Conservation (phyloP, 768 basidiomycete genomes). For the Amanita exitialis region DNA sequence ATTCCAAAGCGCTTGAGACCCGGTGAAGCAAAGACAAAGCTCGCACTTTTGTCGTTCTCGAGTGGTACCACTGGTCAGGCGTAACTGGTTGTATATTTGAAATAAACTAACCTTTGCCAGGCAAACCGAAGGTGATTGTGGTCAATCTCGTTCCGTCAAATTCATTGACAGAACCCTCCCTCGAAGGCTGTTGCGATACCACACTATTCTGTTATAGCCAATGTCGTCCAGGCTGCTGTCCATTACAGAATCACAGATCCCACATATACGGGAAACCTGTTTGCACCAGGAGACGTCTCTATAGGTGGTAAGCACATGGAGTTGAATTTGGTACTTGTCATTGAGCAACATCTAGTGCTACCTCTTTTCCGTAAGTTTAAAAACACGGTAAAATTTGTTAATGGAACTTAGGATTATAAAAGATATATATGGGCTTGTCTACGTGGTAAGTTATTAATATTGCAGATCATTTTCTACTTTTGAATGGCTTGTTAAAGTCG, state of each 20-base stretch:
- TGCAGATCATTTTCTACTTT: slow-evolving; percentile 1
- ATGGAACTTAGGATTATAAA: slow-evolving; percentile 12
- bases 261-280: slow-evolving; percentile 27
- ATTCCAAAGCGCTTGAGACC: slow-evolving; percentile 33
- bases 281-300: slow-evolving; percentile 44
- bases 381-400: slow-evolving; percentile 2
- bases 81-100: slow-evolving; percentile 8
- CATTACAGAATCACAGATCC: slow-evolving; percentile 37
- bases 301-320: slow-evolving; percentile 37
- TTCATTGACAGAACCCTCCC: neutral
- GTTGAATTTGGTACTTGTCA: neutral
- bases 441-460: slow-evolving; percentile 29
- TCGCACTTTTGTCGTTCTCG: slow-evolving; percentile 66
- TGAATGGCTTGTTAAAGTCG: slow-evolving; percentile 21
- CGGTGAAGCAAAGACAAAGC: slow-evolving; percentile 49
- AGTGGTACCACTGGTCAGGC: slow-evolving; percentile 64
- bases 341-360: slow-evolving; percentile 26
- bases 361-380: slow-evolving; percentile 46
- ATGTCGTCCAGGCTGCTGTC: slow-evolving; percentile 47
- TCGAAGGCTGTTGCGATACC: slow-evolving; percentile 54
- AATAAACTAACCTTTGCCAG: slow-evolving; percentile 9
- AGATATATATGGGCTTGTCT: slow-evolving; percentile 52
- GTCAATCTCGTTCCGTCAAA: neutral
- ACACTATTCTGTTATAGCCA: slow-evolving; percentile 56
- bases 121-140: slow-evolving; percentile 25